Base-by-base conservation (phyloP, 23 red algal species). In the Gracilaria gracilis region DNA sequence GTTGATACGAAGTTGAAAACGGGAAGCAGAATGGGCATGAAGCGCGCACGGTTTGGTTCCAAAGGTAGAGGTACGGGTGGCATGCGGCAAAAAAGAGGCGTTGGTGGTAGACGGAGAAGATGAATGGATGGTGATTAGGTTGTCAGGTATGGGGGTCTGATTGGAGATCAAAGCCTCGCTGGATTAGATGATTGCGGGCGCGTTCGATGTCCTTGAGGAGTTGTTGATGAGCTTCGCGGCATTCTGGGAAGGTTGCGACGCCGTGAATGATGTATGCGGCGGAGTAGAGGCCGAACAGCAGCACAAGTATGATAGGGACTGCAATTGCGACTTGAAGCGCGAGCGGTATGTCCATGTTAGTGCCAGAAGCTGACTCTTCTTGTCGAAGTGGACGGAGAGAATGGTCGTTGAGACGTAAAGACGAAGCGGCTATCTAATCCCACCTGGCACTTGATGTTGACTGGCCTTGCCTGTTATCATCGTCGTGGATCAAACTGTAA, bases 241-340 rank as follows among this genome's bases (percentile, higher is more conserved):
- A 75, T 72, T 88, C 84, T 38, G 84, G 84, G 46, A 88, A 88
- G 46, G 67, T 88, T 51, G 71, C 84, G 46, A 88, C 66, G 46
- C 84, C 84, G 57, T 75, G 71, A 4, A 54, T 17, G 31, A 88
- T 88, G 84, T 73, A 64, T 24, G 53, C 67, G 71, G 39, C 47
- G 8, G 84, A 88, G 48, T 88, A 88, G 33, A 72, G 49, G 46
- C 64, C 65, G 39, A 88, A 88, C 0, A 88, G 40, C 13, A 78
- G 24, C 16, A 88, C 25, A 38, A 40, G 29, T 21, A 75, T 21
- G 70, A 88, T 15, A n/a, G 84, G 84, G 42, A 88, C 21, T 3
- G 67, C 84, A 25, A 77, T 20, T 69, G 31, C 27, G 31, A 69
- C 64, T 69, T 69, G 64, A 19, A 36, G 2, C 27, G 31, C 16